These are phyloP conservation scores for Hymenoscyphus scutula DNA, from an alignment of 2,329 filamentous ascomycete species.

Conservation along the genomic window DNA sequence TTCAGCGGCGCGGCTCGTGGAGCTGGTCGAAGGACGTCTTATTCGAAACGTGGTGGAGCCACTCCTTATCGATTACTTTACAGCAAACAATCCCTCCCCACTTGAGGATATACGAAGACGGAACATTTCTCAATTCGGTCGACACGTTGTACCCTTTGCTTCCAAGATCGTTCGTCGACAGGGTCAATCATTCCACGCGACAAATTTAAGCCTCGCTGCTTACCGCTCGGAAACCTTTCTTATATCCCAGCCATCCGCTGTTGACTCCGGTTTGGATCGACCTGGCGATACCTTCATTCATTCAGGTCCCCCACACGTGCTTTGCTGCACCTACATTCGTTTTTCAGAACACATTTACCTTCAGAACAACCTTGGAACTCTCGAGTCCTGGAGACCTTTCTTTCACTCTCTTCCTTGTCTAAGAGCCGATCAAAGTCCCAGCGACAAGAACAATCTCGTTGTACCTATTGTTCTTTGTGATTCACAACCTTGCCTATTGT, in stretches of 20 bases:
- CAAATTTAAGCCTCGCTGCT: background rate
- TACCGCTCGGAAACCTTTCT: background rate
- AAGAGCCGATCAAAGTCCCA: background rate
- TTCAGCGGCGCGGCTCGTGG: background rate
- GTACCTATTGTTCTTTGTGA: constrained; percentile 14
- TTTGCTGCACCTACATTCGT: constrained; percentile 2
- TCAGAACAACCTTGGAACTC: background rate
- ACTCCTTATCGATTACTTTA: background rate
- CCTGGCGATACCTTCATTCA: background rate
- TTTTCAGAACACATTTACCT: background rate
- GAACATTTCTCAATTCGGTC: background rate
- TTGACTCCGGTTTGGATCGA: background rate
- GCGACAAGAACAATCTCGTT: constrained; percentile 6
- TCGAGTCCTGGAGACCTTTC: constrained; percentile 3
- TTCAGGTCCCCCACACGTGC: background rate
- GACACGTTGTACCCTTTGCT: no score
- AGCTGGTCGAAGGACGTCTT: background rate
- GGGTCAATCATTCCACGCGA: no score
- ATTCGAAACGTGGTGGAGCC: constrained; percentile 6
- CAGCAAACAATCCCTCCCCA: background rate
- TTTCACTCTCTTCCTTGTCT: constrained; percentile 5
- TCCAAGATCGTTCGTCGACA: no score
- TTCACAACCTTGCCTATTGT: constrained; percentile 6
- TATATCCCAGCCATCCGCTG: background rate
- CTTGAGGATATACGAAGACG: constrained; percentile 6